Conservation (phyloP, 352 stramenopile species). For the Thraustochytrium striatum region DNA sequence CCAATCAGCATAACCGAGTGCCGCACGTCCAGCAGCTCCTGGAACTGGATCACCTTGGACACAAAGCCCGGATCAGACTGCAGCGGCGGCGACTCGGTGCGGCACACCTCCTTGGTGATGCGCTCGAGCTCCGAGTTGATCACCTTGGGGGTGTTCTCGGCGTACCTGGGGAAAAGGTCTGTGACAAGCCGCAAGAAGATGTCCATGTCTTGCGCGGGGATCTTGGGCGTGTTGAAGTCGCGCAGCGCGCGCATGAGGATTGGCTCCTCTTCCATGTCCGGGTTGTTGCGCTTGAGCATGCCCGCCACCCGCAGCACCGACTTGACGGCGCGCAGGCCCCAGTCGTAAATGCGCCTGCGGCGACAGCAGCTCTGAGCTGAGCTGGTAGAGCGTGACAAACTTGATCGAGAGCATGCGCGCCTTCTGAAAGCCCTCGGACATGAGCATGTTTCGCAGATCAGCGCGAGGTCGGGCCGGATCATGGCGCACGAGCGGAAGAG, state of each 20-base stretch:
- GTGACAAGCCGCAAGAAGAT: slow-evolving; percentile 87
- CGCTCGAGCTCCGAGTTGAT: slow-evolving; percentile 68
- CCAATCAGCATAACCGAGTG: slow-evolving; percentile 93
- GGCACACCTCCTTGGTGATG: slow-evolving; percentile 70
- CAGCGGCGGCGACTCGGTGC: slow-evolving; percentile 64
- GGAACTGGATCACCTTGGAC: slow-evolving; percentile 93
- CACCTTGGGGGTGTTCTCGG: slow-evolving; percentile 76
- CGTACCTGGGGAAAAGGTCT: slow-evolving; percentile 87
- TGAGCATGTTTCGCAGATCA: slow-evolving; percentile 99
- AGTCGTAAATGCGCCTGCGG: slow-evolving; percentile 92
- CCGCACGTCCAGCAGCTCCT: slow-evolving; percentile 89
- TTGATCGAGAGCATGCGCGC: slow-evolving; percentile 92
- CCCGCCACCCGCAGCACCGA: slow-evolving; percentile 86
- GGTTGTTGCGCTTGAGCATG: slow-evolving; percentile 83
- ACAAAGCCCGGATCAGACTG: slow-evolving; percentile 62
- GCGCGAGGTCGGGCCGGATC: slow-evolving; percentile 94
- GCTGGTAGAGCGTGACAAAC: slow-evolving; percentile 87
- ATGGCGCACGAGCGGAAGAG: slow-evolving; percentile 99
- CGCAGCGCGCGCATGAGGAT: slow-evolving; percentile 87
- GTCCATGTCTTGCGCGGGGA: slow-evolving; percentile 87
- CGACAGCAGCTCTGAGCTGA: slow-evolving; percentile 82
- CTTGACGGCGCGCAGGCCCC: slow-evolving; percentile 81
- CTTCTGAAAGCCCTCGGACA: slow-evolving; percentile 97
- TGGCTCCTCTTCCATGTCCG: slow-evolving; percentile 80
- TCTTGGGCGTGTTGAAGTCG: slow-evolving; percentile 93